A percentile compares a stretch with the other conserved stretches of the same genome.
These are phyloP conservation scores for Cladosporium austrohemisphaericum DNA, from an alignment of 2,329 filamentous ascomycete genomes.

Conservation along the genomic window DNA sequence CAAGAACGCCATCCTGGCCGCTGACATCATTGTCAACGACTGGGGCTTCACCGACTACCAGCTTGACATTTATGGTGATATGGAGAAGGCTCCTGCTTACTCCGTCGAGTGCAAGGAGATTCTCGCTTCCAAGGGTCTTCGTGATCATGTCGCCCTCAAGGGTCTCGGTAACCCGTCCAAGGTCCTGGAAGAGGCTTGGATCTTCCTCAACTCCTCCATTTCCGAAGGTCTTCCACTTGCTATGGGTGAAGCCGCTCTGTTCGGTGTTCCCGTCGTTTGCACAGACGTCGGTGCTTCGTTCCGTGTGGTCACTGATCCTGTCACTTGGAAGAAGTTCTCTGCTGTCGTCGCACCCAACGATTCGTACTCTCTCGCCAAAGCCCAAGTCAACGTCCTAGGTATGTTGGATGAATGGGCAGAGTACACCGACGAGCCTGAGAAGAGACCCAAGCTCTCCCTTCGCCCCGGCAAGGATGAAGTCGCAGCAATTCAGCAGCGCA, in stretches of 20 bases:
- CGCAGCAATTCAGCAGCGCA: constrained; percentile 51
- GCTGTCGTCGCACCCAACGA: constrained; percentile 64
- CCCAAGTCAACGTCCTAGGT: constrained; percentile 59
- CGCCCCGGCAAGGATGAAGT: constrained; percentile 51
- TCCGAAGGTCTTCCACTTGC: constrained; percentile 45
- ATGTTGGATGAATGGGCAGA: constrained; percentile 60
- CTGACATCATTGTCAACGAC: constrained; percentile 58
- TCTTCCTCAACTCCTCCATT: constrained; percentile 49
- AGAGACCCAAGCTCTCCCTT: constrained; percentile 44
- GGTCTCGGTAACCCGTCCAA: constrained; percentile 53
- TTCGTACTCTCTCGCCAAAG: constrained; percentile 55
- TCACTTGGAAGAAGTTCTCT: constrained; percentile 49
- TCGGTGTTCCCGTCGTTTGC: constrained; percentile 40
- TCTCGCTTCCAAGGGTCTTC: constrained; percentile 47
- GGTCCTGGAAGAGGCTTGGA: constrained; percentile 54
- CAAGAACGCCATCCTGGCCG: constrained; percentile 56
- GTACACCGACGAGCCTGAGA: constrained; percentile 51
- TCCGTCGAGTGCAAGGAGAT: constrained; percentile 52
- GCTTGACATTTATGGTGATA: constrained; percentile 56
- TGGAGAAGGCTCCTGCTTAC: constrained; percentile 55
- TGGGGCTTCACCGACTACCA: constrained; percentile 58
- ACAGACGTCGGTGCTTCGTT: constrained; percentile 56
- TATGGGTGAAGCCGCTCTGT: constrained; percentile 45
- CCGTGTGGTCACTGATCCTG: constrained; percentile 54
- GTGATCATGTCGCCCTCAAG: constrained; percentile 44